Base-by-base conservation (phyloP, 2,329 filamentous ascomycete species). In the Trichoderma guizhouense region DNA sequence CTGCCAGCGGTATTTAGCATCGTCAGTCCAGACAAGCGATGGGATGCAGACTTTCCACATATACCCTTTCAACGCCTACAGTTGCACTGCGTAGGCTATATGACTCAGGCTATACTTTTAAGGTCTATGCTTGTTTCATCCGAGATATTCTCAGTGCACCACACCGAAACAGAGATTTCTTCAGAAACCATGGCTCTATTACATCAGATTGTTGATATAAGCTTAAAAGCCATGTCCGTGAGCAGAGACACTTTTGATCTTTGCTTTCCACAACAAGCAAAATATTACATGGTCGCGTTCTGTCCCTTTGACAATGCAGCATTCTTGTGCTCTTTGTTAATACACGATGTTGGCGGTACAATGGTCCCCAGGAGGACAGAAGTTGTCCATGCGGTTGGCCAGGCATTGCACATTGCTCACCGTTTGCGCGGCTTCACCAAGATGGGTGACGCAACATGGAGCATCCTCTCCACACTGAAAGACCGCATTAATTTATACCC, bases 241-340 rank as follows among this genome's bases (percentile, higher is more conserved):
- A 69, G 67, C 57, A 69, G 62, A 69, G 67, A 55, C 21, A 36
- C 28, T 12, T 69, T 69, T 69, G 57, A 69, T 7, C 39, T 62
- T 62, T 69, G 57, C 43, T 69, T 69, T 39, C 67, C 67, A 21
- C 57, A 62, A 15, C 57, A 69, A 14, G 39, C 57, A 18, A 69
- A 69, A 36, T 69, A 69, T 14, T 69, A 62, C 21, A 62, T 69
- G 39, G 57, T 69, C 15, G 30, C 67, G 9, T 69, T 69, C 28
- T 62, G 55, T 18, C 67, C 67, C 4, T 69, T 69, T 36, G 67
- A 69, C 30, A 69, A 69, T 21, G 67, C 67, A 55, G 57, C 67
- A 21, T 5, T 69, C 7, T 55, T 63, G 47, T 62, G 67, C 30
- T 69, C 58, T 39, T 39, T 69, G 57, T 11, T 69, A 15, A 53